A percentile compares a stretch with the other conserved stretches of the same genome.
phyloP scores from a whole-genome alignment of 2,329 filamentous ascomycete species.

The Pestalotiopsis sp. region DNA sequence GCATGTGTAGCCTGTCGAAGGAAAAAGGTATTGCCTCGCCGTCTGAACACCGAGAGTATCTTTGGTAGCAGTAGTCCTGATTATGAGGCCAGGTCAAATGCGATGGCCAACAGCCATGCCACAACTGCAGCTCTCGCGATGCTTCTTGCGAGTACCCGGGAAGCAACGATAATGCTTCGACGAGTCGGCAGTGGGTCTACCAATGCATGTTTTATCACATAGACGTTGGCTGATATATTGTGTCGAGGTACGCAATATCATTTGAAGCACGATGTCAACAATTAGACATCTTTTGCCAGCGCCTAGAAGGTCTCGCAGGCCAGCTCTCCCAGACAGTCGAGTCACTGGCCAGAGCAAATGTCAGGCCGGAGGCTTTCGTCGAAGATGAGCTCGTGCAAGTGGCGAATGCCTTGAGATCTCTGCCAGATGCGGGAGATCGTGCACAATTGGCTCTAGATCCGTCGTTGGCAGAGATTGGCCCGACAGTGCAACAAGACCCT shows the following conservation, averaged over 20 bases:
- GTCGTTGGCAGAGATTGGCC: not conserved
- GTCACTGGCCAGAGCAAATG: not conserved
- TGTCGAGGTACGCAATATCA: not conserved
- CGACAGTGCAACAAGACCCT: not conserved
- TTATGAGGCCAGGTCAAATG: not conserved
- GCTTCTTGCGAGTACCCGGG: slow-evolving; percentile 8
- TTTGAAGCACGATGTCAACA: slow-evolving; percentile 10
- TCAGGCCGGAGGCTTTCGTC: not conserved
- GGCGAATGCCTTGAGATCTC: not conserved
- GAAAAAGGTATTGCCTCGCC: not conserved
- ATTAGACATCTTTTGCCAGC: slow-evolving; percentile 5
- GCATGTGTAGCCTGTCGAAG: slow-evolving; percentile 7
- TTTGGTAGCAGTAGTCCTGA: not conserved
- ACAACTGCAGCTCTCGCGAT: slow-evolving; percentile 11
- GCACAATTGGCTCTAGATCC: not conserved
- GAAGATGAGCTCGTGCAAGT: slow-evolving; percentile 5
- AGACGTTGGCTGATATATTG: not conserved
- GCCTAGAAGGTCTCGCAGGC: slow-evolving; percentile 4
- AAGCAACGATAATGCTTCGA: slow-evolving; percentile 11
- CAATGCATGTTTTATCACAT: not conserved
- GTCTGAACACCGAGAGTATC: not conserved
- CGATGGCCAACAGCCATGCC: slow-evolving; percentile 9
- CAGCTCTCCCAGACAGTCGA: slow-evolving; percentile 10
- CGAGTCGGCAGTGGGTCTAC: slow-evolving; percentile 6
- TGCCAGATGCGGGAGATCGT: not conserved